These are phyloP conservation scores for Leccinum pellstonianum DNA, from an alignment of 768 basidiomycete genomes.

Conservation along the genomic window DNA sequence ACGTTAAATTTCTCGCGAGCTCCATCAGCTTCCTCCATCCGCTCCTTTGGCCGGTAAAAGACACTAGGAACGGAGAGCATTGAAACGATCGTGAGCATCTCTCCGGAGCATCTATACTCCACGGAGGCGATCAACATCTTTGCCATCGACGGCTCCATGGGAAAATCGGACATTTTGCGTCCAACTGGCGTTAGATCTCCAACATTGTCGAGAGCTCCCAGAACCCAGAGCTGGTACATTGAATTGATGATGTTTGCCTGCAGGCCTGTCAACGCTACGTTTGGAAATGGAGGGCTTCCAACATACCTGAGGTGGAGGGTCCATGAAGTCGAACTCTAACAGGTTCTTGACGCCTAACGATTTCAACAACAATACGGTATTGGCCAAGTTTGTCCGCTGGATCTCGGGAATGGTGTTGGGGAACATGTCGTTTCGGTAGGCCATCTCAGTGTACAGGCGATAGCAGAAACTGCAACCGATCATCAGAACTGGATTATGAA, in stretches of 20 bases:
- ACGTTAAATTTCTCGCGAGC: slow-evolving; percentile 98
- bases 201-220: slow-evolving; percentile 95
- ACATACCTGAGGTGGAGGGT: slow-evolving; percentile 95
- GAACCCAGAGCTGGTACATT: slow-evolving; percentile 99
- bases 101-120: slow-evolving; percentile 87
- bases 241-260: slow-evolving; percentile 97
- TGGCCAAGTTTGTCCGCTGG: slow-evolving; percentile 95
- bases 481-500: slow-evolving; percentile 4
- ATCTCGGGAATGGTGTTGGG: slow-evolving; percentile 97
- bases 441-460: slow-evolving; percentile 96
- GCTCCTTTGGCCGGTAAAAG: slow-evolving; percentile 95
- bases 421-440: slow-evolving; percentile 94
- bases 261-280: background rate
- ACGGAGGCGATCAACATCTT: slow-evolving; percentile 95
- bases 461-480: slow-evolving; percentile 76
- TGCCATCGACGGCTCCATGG: slow-evolving; percentile 98
- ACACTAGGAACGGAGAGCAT: slow-evolving; percentile 99
- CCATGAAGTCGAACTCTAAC: slow-evolving; percentile 99
- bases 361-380: slow-evolving; percentile 92
- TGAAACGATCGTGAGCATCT: slow-evolving; percentile 98
- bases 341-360: slow-evolving; percentile 96
- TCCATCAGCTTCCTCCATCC: slow-evolving; percentile 97
- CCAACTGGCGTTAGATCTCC: slow-evolving; percentile 94
- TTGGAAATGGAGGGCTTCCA: background rate
- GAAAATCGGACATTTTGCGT: slow-evolving; percentile 98